Evolutionary conservation across 73 alveolate genomes (phyloP).

Genomic region (Paramecium pentaurelia): DNA sequence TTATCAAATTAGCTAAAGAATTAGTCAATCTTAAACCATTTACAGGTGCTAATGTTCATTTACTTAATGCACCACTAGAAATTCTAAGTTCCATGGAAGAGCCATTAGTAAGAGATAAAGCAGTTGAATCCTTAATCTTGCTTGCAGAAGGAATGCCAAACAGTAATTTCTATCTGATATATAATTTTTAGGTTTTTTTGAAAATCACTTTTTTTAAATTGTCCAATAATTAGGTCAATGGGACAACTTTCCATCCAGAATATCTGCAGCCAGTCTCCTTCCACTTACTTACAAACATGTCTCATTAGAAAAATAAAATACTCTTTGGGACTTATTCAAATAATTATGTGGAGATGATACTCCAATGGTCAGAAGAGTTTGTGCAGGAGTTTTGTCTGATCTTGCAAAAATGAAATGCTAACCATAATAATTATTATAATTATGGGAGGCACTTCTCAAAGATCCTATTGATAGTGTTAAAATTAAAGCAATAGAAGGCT

Average conservation of each 20-base stretch:
- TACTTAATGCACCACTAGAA: slow-evolving; percentile 54
- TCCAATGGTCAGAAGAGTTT: slow-evolving; percentile 62
- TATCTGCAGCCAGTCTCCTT: slow-evolving; percentile 52
- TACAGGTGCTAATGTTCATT: slow-evolving; percentile 39
- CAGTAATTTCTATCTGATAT: background rate
- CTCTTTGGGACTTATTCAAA: slow-evolving; percentile 28
- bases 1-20: slow-evolving; percentile 52
- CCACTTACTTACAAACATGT: slow-evolving; percentile 36
- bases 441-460: slow-evolving; percentile 46
- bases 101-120: slow-evolving; percentile 57
- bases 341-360: slow-evolving; percentile 60
- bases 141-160: slow-evolving; percentile 51
- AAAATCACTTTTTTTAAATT: slow-evolving; percentile 45
- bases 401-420: slow-evolving; percentile 25
- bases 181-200: slow-evolving; percentile 43
- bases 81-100: slow-evolving; percentile 61
- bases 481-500: slow-evolving; percentile 62
- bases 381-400: slow-evolving; percentile 53
- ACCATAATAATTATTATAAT: background rate
- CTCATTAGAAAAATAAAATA: background rate
- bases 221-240: slow-evolving; percentile 49
- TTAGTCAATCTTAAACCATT: slow-evolving; percentile 14
- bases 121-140: slow-evolving; percentile 44
- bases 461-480: slow-evolving; percentile 53
- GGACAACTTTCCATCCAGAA: slow-evolving; percentile 62